Conservation (phyloP, 495 filamentous ascomycete species). For the Podospora appendiculata region DNA sequence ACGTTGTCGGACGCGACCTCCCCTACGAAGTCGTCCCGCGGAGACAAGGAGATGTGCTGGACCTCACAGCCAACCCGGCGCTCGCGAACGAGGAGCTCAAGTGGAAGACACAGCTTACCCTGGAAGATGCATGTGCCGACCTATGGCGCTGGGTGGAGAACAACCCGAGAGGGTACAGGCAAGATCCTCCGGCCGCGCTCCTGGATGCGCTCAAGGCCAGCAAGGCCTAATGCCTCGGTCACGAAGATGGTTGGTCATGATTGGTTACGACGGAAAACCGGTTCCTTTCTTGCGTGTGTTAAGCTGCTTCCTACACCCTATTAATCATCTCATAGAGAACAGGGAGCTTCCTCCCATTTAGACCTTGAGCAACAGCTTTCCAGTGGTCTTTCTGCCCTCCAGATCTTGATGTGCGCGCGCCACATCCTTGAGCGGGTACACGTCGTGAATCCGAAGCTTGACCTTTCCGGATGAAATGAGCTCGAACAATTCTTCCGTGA, state of each 20-base stretch:
- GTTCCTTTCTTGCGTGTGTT: not conserved
- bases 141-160: constrained; percentile 94
- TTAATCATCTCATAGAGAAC: constrained; percentile 1
- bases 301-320: constrained; percentile 1
- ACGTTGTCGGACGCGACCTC: constrained; percentile 74
- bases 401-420: constrained; percentile 72
- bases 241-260: not conserved
- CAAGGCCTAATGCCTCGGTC: constrained; percentile 5
- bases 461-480: constrained; percentile 61
- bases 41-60: constrained; percentile 82
- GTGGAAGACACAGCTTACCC: constrained; percentile 85
- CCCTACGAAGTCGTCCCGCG: constrained; percentile 81
- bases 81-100: constrained; percentile 80
- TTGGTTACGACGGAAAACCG: not conserved
- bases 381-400: constrained; percentile 74
- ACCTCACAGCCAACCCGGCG: constrained; percentile 86
- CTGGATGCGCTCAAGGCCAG: constrained; percentile 57
- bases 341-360: constrained; percentile 1
- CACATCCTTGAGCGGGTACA: constrained; percentile 75
- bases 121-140: constrained; percentile 90
- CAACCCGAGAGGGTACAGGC: constrained; percentile 91
- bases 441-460: constrained; percentile 67
- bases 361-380: constrained; percentile 59
- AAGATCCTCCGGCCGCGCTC: constrained; percentile 78
- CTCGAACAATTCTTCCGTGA: constrained; percentile 65